These are phyloP conservation scores for Penicillium odoratum DNA, from an alignment of 495 filamentous ascomycete species.

Conservation along the genomic window DNA sequence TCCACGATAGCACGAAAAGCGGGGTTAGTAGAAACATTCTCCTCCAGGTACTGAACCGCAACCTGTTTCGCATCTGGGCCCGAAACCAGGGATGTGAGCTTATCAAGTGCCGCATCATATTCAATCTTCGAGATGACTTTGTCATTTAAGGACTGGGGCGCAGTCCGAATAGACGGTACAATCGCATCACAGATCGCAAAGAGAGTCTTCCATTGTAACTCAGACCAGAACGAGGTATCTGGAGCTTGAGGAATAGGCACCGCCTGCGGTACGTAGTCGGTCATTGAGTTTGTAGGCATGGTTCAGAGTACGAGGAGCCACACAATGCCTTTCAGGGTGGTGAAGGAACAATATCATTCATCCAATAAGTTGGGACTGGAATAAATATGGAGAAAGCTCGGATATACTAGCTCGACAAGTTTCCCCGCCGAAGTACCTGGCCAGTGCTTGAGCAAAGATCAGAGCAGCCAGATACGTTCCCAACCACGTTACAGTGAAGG, in stretches of 20 bases:
- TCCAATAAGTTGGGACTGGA: background rate
- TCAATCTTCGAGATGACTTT: conserved; percentile 40
- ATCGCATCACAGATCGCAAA: conserved; percentile 56
- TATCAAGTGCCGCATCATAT: conserved; percentile 32
- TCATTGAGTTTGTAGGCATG: conserved; percentile 29
- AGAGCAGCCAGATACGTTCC: background rate
- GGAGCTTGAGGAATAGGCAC: conserved; percentile 44
- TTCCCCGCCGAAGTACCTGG: background rate
- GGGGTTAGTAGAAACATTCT: conserved; percentile 49
- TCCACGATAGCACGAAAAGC: conserved; percentile 46
- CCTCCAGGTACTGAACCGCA: conserved; percentile 47
- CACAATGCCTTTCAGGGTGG: too few species aligned
- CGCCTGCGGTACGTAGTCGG: conserved; percentile 39
- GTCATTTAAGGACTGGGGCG: conserved; percentile 25
- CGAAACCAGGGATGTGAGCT: conserved; percentile 30
- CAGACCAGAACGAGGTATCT: conserved; percentile 41
- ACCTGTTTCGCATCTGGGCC: conserved; percentile 31
- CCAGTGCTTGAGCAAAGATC: background rate
- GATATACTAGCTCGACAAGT: background rate
- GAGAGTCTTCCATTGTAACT: conserved; percentile 56
- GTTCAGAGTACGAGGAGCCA: background rate
- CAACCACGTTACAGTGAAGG: background rate
- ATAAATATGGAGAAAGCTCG: background rate
- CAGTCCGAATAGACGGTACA: conserved; percentile 50
- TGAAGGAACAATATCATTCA: background rate